A percentile compares a stretch with the other conserved stretches of the same genome.
phyloP scores from a whole-genome alignment of 1,139 yeast genomes.

The Zygosaccharomyces pseudobailii region DNA sequence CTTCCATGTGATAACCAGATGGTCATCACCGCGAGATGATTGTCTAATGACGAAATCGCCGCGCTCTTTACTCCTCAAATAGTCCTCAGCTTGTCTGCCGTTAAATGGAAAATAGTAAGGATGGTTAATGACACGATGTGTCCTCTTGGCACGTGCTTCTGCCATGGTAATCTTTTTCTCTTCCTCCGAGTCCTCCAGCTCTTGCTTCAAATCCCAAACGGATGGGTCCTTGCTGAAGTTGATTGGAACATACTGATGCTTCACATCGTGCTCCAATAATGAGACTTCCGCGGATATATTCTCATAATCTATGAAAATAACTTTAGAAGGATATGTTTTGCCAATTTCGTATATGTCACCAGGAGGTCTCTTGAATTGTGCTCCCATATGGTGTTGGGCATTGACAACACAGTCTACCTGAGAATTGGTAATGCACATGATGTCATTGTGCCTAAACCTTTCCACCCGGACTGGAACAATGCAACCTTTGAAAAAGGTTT shows the following conservation, averaged over 20 bases:
- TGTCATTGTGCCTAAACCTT: slow-evolving; percentile 40
- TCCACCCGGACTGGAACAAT: slow-evolving; percentile 68
- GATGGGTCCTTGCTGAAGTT: slow-evolving; percentile 52
- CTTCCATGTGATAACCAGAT: slow-evolving; percentile 93
- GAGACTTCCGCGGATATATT: slow-evolving; percentile 72
- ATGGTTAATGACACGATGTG: slow-evolving; percentile 78
- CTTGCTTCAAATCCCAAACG: slow-evolving; percentile 83
- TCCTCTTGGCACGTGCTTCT: slow-evolving; percentile 50
- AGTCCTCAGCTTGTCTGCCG: slow-evolving; percentile 87
- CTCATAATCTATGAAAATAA: slow-evolving; percentile 64
- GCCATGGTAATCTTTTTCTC: slow-evolving; percentile 51
- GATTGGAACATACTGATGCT: slow-evolving; percentile 48
- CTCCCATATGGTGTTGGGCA: slow-evolving; percentile 61
- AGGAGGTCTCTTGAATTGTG: slow-evolving; percentile 42
- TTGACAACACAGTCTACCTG: slow-evolving; percentile 68
- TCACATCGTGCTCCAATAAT: slow-evolving; percentile 60
- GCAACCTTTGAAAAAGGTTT: slow-evolving; percentile 62
- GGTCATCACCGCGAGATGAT: slow-evolving; percentile 83
- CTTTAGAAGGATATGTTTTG: slow-evolving; percentile 82
- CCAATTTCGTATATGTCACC: slow-evolving; percentile 52
- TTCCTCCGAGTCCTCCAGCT: slow-evolving; percentile 55
- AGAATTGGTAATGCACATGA: slow-evolving; percentile 65
- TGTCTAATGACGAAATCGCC: slow-evolving; percentile 96
- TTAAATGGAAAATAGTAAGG: slow-evolving; percentile 84
- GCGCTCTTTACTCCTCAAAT: slow-evolving; percentile 76